These are phyloP conservation scores for Lachancea kluyveri DNA, from an alignment of 805 yeast species.

Conservation along the genomic window DNA sequence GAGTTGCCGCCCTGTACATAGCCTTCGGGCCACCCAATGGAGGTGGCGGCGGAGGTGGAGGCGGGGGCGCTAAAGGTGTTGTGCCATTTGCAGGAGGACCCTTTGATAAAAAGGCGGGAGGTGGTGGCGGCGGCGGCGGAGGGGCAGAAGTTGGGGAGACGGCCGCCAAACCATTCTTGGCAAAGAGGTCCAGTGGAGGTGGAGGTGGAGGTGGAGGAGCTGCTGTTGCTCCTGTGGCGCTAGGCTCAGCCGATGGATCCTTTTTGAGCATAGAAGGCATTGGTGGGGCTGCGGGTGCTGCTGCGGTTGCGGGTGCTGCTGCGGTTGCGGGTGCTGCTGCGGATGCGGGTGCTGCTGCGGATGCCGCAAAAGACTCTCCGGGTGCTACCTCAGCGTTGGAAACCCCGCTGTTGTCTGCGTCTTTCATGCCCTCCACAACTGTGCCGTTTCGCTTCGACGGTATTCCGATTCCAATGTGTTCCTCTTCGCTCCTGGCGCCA, in stretches of 20 bases:
- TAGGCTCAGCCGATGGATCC: background rate
- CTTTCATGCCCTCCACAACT: background rate
- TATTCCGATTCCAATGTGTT: conserved; percentile 5
- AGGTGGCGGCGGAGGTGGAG: conserved; percentile 34
- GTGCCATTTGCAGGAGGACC: conserved; percentile 31
- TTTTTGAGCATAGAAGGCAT: conserved; percentile 7
- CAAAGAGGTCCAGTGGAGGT: no score
- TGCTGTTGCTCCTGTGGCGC: conserved; percentile 2
- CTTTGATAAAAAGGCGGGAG: conserved; percentile 27
- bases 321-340: conserved; percentile 1
- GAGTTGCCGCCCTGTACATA: conserved; percentile 15
- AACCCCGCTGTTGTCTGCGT: no score
- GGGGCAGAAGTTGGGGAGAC: conserved; percentile 20
- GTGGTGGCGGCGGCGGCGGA: conserved; percentile 19
- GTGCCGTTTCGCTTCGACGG: conserved; percentile 9
- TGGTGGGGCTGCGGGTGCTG: conserved; percentile 12
- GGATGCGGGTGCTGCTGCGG: conserved; percentile 9
- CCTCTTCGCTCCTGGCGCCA: no score
- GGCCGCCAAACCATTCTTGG: no score
- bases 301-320: conserved; percentile 3
- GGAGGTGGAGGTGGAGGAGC: conserved; percentile 23
- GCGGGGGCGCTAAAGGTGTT: conserved; percentile 32
- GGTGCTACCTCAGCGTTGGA: no score
- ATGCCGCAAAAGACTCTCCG: no score
- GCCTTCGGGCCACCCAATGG: conserved; percentile 12